phyloP scores from a whole-genome alignment of 106 monocot genomes.

The Dioscorea dumetorum region DNA sequence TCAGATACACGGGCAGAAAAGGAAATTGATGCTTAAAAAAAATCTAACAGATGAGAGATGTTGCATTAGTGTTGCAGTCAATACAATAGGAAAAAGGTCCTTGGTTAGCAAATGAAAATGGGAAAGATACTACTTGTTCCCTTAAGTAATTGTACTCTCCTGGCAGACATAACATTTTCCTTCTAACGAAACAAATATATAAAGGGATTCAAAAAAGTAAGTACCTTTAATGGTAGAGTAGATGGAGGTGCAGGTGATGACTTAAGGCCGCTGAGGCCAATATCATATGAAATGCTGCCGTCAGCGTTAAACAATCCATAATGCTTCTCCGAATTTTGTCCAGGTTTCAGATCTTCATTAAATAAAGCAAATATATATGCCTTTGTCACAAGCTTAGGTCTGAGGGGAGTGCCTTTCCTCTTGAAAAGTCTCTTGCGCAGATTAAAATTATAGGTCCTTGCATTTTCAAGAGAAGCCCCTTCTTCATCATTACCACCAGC shows the following conservation, averaged over 20 bases:
- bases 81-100: no score
- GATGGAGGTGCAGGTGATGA: slow-evolving; percentile 31
- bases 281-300: slow-evolving; percentile 68
- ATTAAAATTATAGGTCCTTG: slow-evolving; percentile 68
- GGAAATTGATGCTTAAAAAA: no score
- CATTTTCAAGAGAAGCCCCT: slow-evolving; percentile 53
- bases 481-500: slow-evolving; percentile 48
- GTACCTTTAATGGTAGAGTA: slow-evolving; percentile 30
- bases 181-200: not conserved
- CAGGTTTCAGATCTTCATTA: slow-evolving; percentile 70
- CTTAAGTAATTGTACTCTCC: no score
- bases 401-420: slow-evolving; percentile 73
- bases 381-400: slow-evolving; percentile 39
- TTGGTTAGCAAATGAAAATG: no score
- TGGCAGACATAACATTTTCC: not conserved
- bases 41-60: no score
- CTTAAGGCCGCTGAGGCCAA: slow-evolving; percentile 51
- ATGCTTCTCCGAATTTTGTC: slow-evolving; percentile 60
- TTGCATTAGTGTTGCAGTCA: no score
- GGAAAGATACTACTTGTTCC: no score
- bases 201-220: not conserved
- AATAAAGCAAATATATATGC: slow-evolving; percentile 83
- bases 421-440: slow-evolving; percentile 52
- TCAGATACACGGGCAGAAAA: no score
- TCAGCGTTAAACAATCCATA: slow-evolving; percentile 75